Percentiles rank a stretch among this genome's conserved stretches.
phyloP scores from a whole-genome alignment of 129 eudicot species.

The Oenanthe sinensis region DNA sequence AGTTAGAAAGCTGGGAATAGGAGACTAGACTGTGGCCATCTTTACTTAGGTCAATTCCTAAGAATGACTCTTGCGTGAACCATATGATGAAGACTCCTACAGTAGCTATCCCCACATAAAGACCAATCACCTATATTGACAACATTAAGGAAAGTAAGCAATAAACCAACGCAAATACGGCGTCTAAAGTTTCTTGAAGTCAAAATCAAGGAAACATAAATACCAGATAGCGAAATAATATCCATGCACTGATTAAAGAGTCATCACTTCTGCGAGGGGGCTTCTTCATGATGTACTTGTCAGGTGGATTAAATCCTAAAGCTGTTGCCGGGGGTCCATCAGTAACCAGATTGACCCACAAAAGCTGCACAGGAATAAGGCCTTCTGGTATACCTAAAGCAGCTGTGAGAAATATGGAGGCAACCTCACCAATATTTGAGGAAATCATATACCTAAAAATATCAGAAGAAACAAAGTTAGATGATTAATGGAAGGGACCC shows the following conservation, averaged over 20 bases:
- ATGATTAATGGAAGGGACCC: background rate
- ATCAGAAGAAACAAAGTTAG: background rate
- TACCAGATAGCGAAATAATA: slow-evolving; percentile 6
- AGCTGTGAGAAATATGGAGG: slow-evolving; percentile 5
- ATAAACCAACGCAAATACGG: background rate
- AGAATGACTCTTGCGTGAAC: background rate
- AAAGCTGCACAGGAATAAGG: slow-evolving; percentile 5
- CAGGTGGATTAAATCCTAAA: slow-evolving; percentile 9
- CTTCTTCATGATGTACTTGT: slow-evolving; percentile 6
- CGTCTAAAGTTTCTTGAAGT: background rate
- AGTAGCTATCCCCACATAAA: slow-evolving; percentile 6
- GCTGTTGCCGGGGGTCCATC: slow-evolving; percentile 8
- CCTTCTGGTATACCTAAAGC: slow-evolving; percentile 7
- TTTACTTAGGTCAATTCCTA: background rate
- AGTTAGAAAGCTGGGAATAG: slow-evolving; percentile 4
- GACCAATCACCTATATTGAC: background rate
- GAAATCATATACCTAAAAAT: background rate
- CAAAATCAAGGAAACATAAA: background rate
- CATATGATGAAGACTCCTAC: slow-evolving; percentile 7
- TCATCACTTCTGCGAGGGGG: slow-evolving; percentile 6
- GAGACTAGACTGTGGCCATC: slow-evolving; percentile 11
- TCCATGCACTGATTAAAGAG: slow-evolving; percentile 7
- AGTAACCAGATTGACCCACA: slow-evolving; percentile 9
- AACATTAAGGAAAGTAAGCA: background rate
- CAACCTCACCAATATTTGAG: slow-evolving; percentile 4